These are phyloP conservation scores for Plasmopara muralis DNA, from an alignment of 352 stramenopile genomes.

Conservation along the genomic window DNA sequence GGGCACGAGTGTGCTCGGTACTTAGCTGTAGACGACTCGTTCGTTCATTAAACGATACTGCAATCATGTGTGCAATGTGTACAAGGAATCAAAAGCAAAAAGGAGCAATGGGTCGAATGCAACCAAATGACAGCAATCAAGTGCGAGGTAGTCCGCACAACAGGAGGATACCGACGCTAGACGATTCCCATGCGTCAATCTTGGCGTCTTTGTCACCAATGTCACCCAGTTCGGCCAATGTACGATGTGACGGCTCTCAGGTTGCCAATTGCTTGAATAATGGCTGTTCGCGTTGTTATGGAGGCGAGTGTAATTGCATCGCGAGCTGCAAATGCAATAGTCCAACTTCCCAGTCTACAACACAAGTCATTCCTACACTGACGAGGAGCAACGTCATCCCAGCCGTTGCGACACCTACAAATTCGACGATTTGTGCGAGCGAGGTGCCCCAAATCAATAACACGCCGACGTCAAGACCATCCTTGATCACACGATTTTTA, in stretches of 20 bases:
- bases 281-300: conserved; percentile 58
- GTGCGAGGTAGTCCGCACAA: conserved; percentile 12
- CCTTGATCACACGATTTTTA: conserved; percentile 24
- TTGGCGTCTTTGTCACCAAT: conserved; percentile 15
- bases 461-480: conserved; percentile 7
- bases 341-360: conserved; percentile 18
- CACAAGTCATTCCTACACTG: conserved; percentile 11
- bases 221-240: conserved; percentile 14
- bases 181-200: conserved; percentile 6
- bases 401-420: conserved; percentile 9
- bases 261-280: conserved; percentile 59
- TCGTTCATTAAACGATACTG: conserved; percentile 26
- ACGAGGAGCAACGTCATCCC: conserved; percentile 19
- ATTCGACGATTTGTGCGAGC: conserved; percentile 5
- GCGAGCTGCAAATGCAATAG: conserved; percentile 45
- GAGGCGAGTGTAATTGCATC: conserved; percentile 55
- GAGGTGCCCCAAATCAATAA: conserved; percentile 1
- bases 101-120: background rate
- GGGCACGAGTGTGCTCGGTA: conserved; percentile 43
- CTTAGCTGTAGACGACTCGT: conserved; percentile 62
- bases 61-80: conserved; percentile 37
- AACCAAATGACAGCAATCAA: conserved; percentile 12
- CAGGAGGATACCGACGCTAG: conserved; percentile 10
- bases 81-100: conserved; percentile 23
- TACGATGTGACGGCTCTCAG: conserved; percentile 29